These are phyloP conservation scores for Tricharina praecox DNA, from an alignment of 495 filamentous ascomycete genomes.

Conservation along the genomic window DNA sequence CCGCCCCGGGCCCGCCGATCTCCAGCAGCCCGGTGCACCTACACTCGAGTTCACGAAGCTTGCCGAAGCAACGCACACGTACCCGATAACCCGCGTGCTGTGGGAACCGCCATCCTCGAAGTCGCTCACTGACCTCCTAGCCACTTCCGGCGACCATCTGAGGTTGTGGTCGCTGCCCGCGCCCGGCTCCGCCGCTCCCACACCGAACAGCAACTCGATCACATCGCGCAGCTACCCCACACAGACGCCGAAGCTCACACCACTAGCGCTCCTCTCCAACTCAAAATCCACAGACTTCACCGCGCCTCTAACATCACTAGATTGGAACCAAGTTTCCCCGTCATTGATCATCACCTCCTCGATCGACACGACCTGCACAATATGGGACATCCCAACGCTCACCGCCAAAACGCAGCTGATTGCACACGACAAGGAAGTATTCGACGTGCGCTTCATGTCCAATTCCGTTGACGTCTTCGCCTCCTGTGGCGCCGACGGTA, in stretches of 20 bases:
- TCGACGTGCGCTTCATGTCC: conserved; percentile 92
- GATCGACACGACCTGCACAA: conserved; percentile 99
- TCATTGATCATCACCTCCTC: conserved; percentile 96
- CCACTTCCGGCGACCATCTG: conserved; percentile 92
- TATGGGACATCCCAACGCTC: conserved; percentile 96
- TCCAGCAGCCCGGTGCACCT: conserved; percentile 52
- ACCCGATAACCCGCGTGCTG: conserved; percentile 85
- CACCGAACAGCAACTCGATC: conserved; percentile 52
- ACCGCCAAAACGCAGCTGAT: conserved; percentile 98
- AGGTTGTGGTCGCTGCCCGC: conserved; percentile 76
- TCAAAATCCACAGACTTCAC: conserved; percentile 97
- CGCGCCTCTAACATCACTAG: conserved; percentile 82
- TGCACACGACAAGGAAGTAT: conserved; percentile 97
- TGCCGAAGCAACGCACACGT: conserved; percentile 96
- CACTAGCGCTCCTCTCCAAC: conserved; percentile 83
- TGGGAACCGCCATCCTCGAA: conserved; percentile 97
- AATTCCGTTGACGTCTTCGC: conserved; percentile 95
- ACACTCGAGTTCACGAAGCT: conserved; percentile 81
- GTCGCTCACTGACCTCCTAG: conserved; percentile 85
- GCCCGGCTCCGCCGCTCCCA: conserved; percentile 30
- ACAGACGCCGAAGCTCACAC: conserved; percentile 71
- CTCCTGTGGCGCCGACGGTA: conserved; percentile 91
- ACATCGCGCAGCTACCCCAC: conserved; percentile 47
- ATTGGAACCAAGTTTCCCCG: conserved; percentile 94
- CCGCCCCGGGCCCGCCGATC: conserved; percentile 37